A percentile compares a stretch with the other conserved stretches of the same genome.
These are phyloP conservation scores for Arthrobotrys iridis DNA, from an alignment of 2,329 filamentous ascomycete species.

Conservation along the genomic window DNA sequence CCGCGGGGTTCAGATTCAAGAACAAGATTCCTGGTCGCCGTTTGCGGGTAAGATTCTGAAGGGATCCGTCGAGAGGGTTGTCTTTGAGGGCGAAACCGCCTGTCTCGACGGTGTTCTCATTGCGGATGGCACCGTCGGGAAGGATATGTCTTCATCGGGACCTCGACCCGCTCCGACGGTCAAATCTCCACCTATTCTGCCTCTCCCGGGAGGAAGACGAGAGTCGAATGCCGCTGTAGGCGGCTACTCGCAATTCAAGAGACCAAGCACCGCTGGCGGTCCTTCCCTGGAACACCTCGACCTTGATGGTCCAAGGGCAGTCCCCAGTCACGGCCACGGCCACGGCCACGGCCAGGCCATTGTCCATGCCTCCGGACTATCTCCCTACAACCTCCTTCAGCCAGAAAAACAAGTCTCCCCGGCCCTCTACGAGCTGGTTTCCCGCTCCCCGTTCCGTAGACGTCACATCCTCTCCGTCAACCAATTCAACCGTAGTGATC, in stretches of 20 bases:
- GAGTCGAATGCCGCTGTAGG: conserved; percentile 23
- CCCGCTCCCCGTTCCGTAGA: conserved; percentile 85
- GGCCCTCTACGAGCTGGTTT: conserved; percentile 63
- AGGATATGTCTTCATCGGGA: conserved; percentile 77
- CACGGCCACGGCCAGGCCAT: conserved; percentile 53
- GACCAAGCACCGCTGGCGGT: conserved; percentile 62
- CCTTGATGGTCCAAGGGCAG: conserved; percentile 60
- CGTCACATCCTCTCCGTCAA: conserved; percentile 91
- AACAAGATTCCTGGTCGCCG: conserved; percentile 72
- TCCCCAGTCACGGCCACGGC: conserved; percentile 56
- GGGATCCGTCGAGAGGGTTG: conserved; percentile 77
- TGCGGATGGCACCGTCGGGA: conserved; percentile 69
- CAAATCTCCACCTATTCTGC: conserved; percentile 47
- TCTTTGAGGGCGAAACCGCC: conserved; percentile 77
- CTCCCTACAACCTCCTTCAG: conserved; percentile 45
- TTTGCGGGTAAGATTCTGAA: conserved; percentile 75
- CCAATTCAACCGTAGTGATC: conserved; percentile 84
- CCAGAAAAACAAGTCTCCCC: conserved; percentile 52
- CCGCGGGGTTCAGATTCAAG: conserved; percentile 70
- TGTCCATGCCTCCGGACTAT: conserved; percentile 24
- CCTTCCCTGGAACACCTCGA: conserved; percentile 61
- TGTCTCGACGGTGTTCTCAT: conserved; percentile 77
- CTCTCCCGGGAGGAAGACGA: conserved; percentile 26
- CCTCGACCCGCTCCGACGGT: conserved; percentile 60
- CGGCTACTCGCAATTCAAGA: conserved; percentile 68